Evolutionary conservation across 1,139 yeast genomes (phyloP).

Genomic region (Diutina siamensis): DNA sequence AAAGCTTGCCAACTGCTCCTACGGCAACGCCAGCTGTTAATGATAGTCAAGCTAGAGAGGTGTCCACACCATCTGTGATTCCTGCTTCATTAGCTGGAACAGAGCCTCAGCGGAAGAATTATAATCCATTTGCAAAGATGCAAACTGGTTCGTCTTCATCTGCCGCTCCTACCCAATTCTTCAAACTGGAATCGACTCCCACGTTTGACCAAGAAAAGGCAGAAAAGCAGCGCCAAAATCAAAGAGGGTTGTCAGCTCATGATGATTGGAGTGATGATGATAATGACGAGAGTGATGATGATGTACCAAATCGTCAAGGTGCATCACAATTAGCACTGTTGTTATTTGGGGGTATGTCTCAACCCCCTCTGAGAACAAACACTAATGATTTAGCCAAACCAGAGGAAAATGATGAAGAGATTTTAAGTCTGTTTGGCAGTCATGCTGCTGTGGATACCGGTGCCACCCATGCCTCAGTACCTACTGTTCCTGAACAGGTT

Average conservation of each 20-base stretch:
- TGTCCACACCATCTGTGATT: neutral
- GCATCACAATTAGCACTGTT: constrained; percentile 55
- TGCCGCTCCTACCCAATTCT: constrained; percentile 27
- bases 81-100: neutral
- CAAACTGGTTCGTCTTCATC: constrained; percentile 8
- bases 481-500: constrained; percentile 8
- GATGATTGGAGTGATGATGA: constrained; percentile 55
- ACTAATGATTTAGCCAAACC: constrained; percentile 7
- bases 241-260: constrained; percentile 41
- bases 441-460: constrained; percentile 1
- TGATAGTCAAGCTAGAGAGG: neutral
- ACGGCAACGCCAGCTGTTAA: neutral
- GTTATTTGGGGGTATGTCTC: constrained; percentile 52
- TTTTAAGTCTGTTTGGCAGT: constrained; percentile 1
- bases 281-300: constrained; percentile 39
- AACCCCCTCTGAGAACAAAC: constrained; percentile 21
- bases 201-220: constrained; percentile 41
- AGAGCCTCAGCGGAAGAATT: constrained; percentile 15
- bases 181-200: constrained; percentile 27
- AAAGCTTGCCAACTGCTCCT: no score
- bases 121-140: constrained; percentile 27
- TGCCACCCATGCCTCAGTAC: constrained; percentile 3
- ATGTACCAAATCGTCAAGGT: constrained; percentile 36
- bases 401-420: constrained; percentile 1
- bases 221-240: constrained; percentile 53